Evolutionary conservation across 257 asterid species (phyloP), one percentile per base, ranked within the genome.

Genomic region (Solanum peruvianum): DNA sequence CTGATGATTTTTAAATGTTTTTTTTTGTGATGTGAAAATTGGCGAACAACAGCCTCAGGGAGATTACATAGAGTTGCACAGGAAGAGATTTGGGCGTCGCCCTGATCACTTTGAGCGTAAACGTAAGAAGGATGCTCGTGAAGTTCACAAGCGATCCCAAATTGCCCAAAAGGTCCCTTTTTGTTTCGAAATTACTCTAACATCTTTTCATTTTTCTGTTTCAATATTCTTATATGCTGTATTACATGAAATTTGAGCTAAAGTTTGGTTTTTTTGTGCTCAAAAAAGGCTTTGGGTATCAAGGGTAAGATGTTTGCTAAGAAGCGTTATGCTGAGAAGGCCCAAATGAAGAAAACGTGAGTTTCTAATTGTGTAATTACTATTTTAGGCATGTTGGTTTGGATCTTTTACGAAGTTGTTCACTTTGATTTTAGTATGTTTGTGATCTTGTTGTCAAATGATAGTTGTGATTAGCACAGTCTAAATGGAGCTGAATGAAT

Each of bases 81-180:
- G 95, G 92, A 97, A 97, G 93, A 94, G 98, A 89, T 7, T 91
- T 91, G 99, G 99, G 41, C 91, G 92, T 78, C 99, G 99, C 93
- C 98, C 41, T 87, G 98, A 97, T 89, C 95, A 94, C 91, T 92
- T 92, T 88, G 98, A 95, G 92, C 96, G 98, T 82, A 95, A 94
- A 47, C 98, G 99, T 71, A 97, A 95, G 99, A 95, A 92, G 97
- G 94, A 95, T 89, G 99, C 99, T 66, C 98, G 99, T 87, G 98
- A 94, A 91, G 98, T 93, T 92, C 99, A 97, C 91, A 93, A 91
- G 93, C 96, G 91, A 85, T 97, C 99, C 69, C 92, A 91, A 86
- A 87, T 87, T 44, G 98, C 98, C 42, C 98, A 96, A 87, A 92
- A 90, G 87, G 99, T 97, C 11, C 29, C 4, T 15, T 44, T 14